Evolutionary conservation across 108 stramenopile species (phyloP), one percentile per base, ranked within the genome.

Genomic region (Mediolabrus comicus): DNA sequence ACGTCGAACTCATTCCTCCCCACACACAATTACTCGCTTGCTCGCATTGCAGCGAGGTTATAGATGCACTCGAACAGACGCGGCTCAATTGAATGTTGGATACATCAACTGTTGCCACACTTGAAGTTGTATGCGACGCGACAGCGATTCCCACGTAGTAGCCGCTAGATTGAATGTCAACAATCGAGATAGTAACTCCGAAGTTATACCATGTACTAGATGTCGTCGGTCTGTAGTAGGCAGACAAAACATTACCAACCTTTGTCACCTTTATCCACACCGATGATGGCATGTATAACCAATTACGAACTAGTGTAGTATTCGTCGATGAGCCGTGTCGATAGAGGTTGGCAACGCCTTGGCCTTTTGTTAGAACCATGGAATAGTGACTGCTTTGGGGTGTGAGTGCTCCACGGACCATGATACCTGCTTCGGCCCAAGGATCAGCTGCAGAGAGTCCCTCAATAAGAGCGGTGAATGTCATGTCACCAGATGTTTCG

Each of bases 391-490:
- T 31, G 8, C 59, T 17, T 26, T 35, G 25, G 12, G 52, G n/a
- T 4, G 22, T 34, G 34, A 76, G 43, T 0, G 62, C 46, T 9
- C 14, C 30, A 16, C 75, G 61, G 34, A 69, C 34, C 75, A 76
- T 76, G 56, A 69, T 54, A 38, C 76, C 76, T 36, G 17, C 63
- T 58, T 77, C 70, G 12, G 76, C 62, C 76, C 68, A 77, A 30
- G 39, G 3, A 3, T 13, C 14, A 41, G 29, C 25, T 4, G 56
- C 46, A n/a, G 63, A 28, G 19, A 78, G 35, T 24, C 38, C 53
- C 12, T 71, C 53, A 43, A 78, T 22, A 16, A 71, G 51, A 29
- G 64, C 58, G 9, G 70, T 59, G 55, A 78, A 55, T 8, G 65
- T 69, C 7, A 52, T 43, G 56, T 78, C 77, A 4, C 77, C 77